A percentile compares a stretch with the other conserved stretches of the same genome.
Conservation (phyloP, 805 yeast species). For the Candida ponderosae region DNA sequence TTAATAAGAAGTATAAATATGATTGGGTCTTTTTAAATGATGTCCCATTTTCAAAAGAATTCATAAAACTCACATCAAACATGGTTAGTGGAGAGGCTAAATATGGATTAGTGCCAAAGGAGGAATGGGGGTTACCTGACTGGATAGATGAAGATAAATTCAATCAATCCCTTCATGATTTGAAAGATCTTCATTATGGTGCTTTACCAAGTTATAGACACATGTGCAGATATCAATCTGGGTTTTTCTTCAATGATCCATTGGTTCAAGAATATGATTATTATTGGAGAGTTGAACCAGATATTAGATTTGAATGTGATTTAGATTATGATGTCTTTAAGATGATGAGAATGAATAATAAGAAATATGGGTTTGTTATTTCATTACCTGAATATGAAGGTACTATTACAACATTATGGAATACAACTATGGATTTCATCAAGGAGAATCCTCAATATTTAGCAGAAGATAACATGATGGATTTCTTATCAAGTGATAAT, state of each 20-base stretch:
- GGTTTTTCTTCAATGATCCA: constrained; percentile 69
- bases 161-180: constrained; percentile 46
- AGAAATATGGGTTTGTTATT: constrained; percentile 71
- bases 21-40: constrained; percentile 90
- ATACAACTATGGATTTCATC: constrained; percentile 55
- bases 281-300: constrained; percentile 92
- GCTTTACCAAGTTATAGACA: constrained; percentile 70
- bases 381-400: constrained; percentile 62
- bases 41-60: constrained; percentile 60
- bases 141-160: constrained; percentile 72
- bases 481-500: constrained; percentile 58
- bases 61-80: constrained; percentile 42
- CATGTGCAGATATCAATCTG: constrained; percentile 82
- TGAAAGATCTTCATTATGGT: constrained; percentile 64
- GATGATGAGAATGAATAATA: constrained; percentile 68
- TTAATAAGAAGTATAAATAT: constrained; percentile 65
- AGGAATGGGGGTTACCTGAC: constrained; percentile 81
- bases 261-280: constrained; percentile 61
- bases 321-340: constrained; percentile 72
- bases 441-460: constrained; percentile 49
- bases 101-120: constrained; percentile 64
- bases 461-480: constrained; percentile 47
- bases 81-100: constrained; percentile 58
- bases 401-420: constrained; percentile 74
- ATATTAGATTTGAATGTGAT: constrained; percentile 62